Percentiles rank a stretch among this genome's conserved stretches.
phyloP scores from a whole-genome alignment of 176 grass and related monocot genomes.

The Bolboschoenus planiculmis region DNA sequence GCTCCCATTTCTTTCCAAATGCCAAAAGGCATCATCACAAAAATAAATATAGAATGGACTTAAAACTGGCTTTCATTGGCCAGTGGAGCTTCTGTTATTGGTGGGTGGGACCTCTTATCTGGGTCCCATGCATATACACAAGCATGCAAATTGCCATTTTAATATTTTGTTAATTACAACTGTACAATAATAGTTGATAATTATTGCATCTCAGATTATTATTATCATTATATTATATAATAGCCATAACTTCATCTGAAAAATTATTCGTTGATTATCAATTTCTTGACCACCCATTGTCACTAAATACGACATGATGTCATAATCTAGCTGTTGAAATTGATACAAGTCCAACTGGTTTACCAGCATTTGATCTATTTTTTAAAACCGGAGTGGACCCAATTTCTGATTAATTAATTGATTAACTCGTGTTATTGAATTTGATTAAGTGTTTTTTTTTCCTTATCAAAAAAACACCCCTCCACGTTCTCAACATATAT shows the following conservation, averaged over 20 bases:
- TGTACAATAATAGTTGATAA: background rate
- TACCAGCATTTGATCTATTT: background rate
- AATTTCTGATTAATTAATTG: background rate
- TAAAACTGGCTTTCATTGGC: background rate
- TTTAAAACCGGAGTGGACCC: background rate
- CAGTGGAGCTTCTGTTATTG: background rate
- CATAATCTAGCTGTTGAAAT: background rate
- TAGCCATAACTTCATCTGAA: background rate
- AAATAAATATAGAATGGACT: background rate
- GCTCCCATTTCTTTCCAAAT: background rate
- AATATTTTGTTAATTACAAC: background rate
- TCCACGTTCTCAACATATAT: slow-evolving; percentile 21
- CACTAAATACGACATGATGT: background rate
- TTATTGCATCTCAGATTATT: background rate
- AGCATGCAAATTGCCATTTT: background rate
- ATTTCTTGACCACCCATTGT: background rate
- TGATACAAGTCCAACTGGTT: background rate
- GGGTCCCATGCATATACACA: background rate
- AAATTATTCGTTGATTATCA: background rate
- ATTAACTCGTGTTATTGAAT: background rate
- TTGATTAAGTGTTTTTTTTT: background rate
- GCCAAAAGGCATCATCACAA: background rate
- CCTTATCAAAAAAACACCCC: background rate
- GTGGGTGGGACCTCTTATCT: background rate
- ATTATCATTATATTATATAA: background rate